A percentile compares a stretch with the other conserved stretches of the same genome.
Evolutionary conservation across 2,329 filamentous ascomycete species (phyloP).

Genomic region (Cladosporium sp.): DNA sequence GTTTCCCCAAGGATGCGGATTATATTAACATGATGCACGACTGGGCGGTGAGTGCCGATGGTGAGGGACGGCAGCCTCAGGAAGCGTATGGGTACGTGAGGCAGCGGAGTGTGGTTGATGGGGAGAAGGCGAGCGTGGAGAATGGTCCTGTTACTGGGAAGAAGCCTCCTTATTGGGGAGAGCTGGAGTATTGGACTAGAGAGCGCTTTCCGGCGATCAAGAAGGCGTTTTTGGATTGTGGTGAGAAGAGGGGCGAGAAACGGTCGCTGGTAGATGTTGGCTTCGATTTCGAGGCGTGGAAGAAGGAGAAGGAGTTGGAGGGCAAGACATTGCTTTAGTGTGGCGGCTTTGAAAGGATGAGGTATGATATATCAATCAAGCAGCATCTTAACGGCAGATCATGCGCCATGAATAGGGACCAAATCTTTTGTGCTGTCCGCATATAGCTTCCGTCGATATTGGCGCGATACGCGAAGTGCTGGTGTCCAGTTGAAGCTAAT

Average conservation of each 20-base stretch:
- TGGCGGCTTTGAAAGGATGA: no score
- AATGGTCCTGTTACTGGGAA: conserved; percentile 53
- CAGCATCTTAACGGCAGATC: no score
- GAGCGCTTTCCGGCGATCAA: conserved; percentile 65
- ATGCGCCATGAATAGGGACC: no score
- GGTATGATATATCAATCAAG: no score
- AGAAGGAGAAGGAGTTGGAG: neutral
- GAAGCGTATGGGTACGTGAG: neutral
- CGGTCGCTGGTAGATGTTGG: conserved; percentile 69
- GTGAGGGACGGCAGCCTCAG: conserved; percentile 16
- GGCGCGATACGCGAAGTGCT: no score
- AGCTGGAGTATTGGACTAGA: conserved; percentile 68
- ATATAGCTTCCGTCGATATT: no score
- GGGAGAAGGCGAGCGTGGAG: neutral
- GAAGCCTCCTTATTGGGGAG: conserved; percentile 65
- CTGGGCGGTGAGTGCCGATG: conserved; percentile 51
- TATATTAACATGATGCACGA: conserved; percentile 67
- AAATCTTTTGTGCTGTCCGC: no score
- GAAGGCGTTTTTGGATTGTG: conserved; percentile 63
- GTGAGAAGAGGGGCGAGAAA: conserved; percentile 54
- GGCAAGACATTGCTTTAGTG: neutral
- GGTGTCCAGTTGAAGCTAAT: no score
- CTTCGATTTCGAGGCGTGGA: conserved; percentile 29
- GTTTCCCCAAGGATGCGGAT: conserved; percentile 59
- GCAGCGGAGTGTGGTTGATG: neutral